Base-by-base conservation (phyloP, 2,329 filamentous ascomycete genomes). In the Cladorrhinum sp. region DNA sequence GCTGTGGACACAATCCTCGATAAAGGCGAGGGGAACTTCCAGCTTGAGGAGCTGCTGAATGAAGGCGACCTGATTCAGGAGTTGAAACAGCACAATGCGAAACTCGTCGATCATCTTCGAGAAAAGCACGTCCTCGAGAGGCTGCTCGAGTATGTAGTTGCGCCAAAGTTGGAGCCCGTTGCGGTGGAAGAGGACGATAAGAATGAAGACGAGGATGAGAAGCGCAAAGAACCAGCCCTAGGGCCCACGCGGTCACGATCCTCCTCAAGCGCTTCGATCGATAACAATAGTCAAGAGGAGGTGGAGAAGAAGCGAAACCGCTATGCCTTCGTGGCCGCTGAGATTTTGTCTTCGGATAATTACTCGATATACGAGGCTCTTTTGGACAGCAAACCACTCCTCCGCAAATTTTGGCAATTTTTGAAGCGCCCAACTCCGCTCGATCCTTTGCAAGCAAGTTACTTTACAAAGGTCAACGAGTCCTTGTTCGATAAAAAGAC, bases 391-490 rank as follows among this genome's bases (percentile, higher is more conserved):
- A 87, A 88, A 59, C 79, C 86, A 50, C 83, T 92, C 63, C 78
- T 99, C 68, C 86, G 86, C 69, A 85, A 89, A 66, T 98, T 99
- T 75, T 99, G 95, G 95, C 81, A 86, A 53, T 99, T 97, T 74
- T 77, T 99, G 68, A 89, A 89, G 72, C 85, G 88, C 59, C 85
- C 91, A n/a, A 84, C 91, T 10, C 91, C 94, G 2, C 83, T 99
- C 59, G 94, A 98, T 73, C 90, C 94, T 39, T 83, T 97, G 5
- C 94, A 98, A 76, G 94, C 95, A 18, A 93, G 93, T 71, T 99
- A 99, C 74, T 99, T 99, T 73, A 97, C 94, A 59, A 99, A 98
- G 73, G 93, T 99, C 72, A 98, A 98, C 75, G 95, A 99, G 77
- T 90, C 92, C n/a, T 79, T 99, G 20, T 89, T 99, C 59, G 95